Evolutionary conservation across 2,329 filamentous ascomycete genomes (phyloP).

Genomic region (Pseudocercospora ulei): DNA sequence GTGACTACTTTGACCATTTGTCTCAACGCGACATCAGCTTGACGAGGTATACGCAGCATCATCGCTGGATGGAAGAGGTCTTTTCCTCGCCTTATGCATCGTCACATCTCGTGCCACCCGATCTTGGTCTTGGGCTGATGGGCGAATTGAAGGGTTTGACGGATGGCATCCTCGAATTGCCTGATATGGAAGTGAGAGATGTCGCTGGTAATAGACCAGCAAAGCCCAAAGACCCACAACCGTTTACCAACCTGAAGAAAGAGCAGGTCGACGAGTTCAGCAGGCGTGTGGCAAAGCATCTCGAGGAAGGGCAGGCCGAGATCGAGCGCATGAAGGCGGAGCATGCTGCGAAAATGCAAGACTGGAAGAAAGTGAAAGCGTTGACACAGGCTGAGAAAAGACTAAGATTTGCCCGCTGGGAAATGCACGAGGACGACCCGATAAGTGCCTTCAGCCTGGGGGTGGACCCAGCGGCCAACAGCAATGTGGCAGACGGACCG

Average conservation of each 20-base stretch:
- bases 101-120: constrained; percentile 72
- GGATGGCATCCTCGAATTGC: constrained; percentile 68
- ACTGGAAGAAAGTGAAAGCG: constrained; percentile 60
- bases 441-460: constrained; percentile 39
- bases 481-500: constrained; percentile 26
- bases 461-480: constrained; percentile 40
- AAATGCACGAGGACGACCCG: constrained; percentile 30
- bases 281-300: constrained; percentile 61
- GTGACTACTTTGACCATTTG: constrained; percentile 81
- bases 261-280: constrained; percentile 78
- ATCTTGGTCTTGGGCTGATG: constrained; percentile 68
- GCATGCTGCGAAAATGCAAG: constrained; percentile 65
- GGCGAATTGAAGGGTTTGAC: constrained; percentile 76
- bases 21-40: constrained; percentile 83
- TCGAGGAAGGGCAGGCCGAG: constrained; percentile 65
- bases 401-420: constrained; percentile 56
- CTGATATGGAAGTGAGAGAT: constrained; percentile 30
- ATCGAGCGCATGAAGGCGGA: constrained; percentile 74
- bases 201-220: constrained; percentile 32
- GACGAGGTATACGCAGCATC: constrained; percentile 81
- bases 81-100: constrained; percentile 82
- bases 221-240: constrained; percentile 37
- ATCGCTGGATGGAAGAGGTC: constrained; percentile 98
- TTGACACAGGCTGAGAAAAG: constrained; percentile 67
- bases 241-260: constrained; percentile 59